Percentiles rank a stretch among this genome's conserved stretches.
These are phyloP conservation scores for Skeletonema costatum DNA, from an alignment of 108 stramenopile species.

Conservation along the genomic window DNA sequence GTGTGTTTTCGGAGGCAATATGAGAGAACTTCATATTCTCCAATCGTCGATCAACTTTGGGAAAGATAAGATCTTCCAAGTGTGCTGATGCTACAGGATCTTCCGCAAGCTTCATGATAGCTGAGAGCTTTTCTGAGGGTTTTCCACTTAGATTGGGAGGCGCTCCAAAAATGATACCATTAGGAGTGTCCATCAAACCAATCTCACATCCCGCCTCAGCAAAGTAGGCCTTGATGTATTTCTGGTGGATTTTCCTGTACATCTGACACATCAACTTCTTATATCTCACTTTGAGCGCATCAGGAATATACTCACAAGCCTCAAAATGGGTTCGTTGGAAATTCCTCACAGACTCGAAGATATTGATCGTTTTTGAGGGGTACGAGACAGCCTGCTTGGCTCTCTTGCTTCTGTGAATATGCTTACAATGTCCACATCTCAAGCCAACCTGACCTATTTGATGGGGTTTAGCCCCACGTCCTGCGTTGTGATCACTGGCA, in stretches of 20 bases:
- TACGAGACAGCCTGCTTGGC: slow-evolving; percentile 1
- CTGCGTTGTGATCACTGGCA: neutral
- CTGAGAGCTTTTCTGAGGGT: slow-evolving; percentile 10
- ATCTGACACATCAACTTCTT: neutral
- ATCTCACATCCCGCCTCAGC: slow-evolving; percentile 16
- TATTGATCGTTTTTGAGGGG: slow-evolving; percentile 1
- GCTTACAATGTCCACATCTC: neutral
- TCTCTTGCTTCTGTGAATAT: neutral
- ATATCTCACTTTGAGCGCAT: neutral
- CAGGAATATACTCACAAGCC: neutral
- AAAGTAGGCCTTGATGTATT: slow-evolving; percentile 13
- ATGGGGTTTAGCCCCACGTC: neutral
- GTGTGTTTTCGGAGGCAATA: neutral
- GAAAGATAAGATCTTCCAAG: slow-evolving; percentile 1
- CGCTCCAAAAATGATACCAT: slow-evolving; percentile 17
- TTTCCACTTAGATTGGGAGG: slow-evolving; percentile 4
- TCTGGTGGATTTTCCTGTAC: slow-evolving; percentile 9
- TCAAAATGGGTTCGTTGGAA: neutral
- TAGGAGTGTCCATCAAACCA: slow-evolving; percentile 19
- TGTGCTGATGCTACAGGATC: neutral
- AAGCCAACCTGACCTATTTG: neutral
- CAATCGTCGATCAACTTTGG: slow-evolving; percentile 4
- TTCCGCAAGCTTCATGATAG: slow-evolving; percentile 5
- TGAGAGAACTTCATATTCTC: slow-evolving; percentile 9
- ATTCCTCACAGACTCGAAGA: slow-evolving; percentile 1